Evolutionary conservation across 345 rosid genomes (phyloP).

Genomic region (Corymbia maculata): DNA sequence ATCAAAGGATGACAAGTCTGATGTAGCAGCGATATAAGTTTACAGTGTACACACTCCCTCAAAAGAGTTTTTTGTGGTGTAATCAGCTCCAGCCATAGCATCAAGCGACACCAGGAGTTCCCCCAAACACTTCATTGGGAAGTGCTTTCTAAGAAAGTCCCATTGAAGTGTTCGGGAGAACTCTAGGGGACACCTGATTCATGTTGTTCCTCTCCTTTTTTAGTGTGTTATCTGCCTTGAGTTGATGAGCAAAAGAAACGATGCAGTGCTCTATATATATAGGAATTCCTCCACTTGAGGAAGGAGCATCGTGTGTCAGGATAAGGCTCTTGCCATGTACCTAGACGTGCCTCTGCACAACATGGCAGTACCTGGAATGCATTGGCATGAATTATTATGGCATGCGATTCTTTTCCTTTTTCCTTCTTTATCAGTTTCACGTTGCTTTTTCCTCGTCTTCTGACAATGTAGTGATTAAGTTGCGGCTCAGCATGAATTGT

Average conservation of each 20-base stretch:
- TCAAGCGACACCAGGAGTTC: constrained; percentile 9
- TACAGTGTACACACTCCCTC: background rate
- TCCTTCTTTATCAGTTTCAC: background rate
- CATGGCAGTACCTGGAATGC: background rate
- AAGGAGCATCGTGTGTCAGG: background rate
- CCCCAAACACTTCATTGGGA: constrained; percentile 18
- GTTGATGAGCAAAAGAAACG: background rate
- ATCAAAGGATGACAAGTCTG: background rate
- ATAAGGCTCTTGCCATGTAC: background rate
- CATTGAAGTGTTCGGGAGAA: constrained; percentile 11
- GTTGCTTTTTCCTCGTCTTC: background rate
- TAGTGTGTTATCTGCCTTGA: background rate
- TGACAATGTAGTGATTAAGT: background rate
- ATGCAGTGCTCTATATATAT: background rate
- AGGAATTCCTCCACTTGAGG: background rate
- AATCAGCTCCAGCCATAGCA: background rate
- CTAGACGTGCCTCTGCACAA: background rate
- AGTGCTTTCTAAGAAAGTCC: background rate
- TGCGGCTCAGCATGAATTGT: background rate
- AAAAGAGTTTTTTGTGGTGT: background rate
- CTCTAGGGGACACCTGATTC: constrained; percentile 6
- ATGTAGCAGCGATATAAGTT: background rate
- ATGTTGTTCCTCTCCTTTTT: background rate
- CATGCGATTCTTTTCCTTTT: background rate
- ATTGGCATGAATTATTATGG: background rate